Conservation (phyloP, 148 eudicot species). For the Vaccinium darrowii region DNA sequence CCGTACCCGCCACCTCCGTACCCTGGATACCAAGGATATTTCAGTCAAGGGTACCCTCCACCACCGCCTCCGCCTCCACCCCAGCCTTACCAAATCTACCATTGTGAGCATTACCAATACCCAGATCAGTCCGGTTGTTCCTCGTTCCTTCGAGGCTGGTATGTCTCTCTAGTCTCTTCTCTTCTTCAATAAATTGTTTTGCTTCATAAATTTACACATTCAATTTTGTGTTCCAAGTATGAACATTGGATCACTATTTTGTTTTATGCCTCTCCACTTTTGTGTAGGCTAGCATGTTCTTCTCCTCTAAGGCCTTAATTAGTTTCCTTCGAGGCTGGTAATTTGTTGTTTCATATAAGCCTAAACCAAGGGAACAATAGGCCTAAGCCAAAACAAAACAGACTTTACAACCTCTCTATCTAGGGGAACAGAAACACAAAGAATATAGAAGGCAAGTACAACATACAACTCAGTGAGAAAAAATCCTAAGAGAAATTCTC, state of each 20-base stretch:
- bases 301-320: neutral
- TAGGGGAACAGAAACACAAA: too few species aligned
- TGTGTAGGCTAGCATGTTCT: neutral
- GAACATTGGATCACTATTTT: neutral
- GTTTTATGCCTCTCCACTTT: neutral
- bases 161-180: slow-evolving; percentile 12
- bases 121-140: slow-evolving; percentile 29
- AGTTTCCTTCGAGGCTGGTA: neutral
- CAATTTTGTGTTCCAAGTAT: neutral
- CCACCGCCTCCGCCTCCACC: slow-evolving; percentile 40
- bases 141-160: slow-evolving; percentile 65
- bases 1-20: slow-evolving; percentile 38
- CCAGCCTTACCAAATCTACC: slow-evolving; percentile 41
- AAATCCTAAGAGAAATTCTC: too few species aligned
- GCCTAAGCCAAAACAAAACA: too few species aligned
- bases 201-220: neutral
- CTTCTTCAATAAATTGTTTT: slow-evolving; percentile 7
- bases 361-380: too few species aligned
- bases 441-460: too few species aligned
- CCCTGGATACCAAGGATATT: slow-evolving; percentile 59
- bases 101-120: slow-evolving; percentile 47
- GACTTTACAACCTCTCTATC: too few species aligned
- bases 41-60: slow-evolving; percentile 50
- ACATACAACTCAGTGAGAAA: too few species aligned
- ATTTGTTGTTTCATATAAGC: too few species aligned